These are phyloP conservation scores for Rhizopus sp. DNA, from an alignment of 371 early-diverging fungal species.

Conservation along the genomic window DNA sequence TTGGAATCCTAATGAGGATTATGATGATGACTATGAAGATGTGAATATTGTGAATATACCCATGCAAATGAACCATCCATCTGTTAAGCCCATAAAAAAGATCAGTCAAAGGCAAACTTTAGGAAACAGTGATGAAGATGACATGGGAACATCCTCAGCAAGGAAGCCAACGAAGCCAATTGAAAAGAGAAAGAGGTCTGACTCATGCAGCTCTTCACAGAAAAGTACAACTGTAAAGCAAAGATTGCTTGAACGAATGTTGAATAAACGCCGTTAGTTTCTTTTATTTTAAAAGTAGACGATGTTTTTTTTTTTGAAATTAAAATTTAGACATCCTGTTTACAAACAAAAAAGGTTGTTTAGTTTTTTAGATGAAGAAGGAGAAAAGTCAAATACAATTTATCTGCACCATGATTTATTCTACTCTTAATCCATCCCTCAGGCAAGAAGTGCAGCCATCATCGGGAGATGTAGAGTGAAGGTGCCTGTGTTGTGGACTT, in stretches of 20 bases:
- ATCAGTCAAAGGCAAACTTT: neutral
- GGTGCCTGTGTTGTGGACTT: no score
- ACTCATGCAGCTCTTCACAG: neutral
- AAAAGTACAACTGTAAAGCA: slow-evolving; percentile 26
- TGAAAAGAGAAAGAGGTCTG: neutral
- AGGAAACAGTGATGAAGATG: slow-evolving; percentile 12
- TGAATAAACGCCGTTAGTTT: neutral
- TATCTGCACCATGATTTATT: no score
- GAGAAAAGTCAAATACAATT: no score
- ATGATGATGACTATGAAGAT: slow-evolving; percentile 5
- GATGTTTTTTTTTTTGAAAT: no score
- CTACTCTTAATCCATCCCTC: no score
- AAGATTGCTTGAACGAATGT: slow-evolving; percentile 27
- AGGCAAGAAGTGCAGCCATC: no score
- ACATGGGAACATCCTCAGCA: slow-evolving; percentile 7
- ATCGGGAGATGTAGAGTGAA: no score
- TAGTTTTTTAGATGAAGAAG: no score
- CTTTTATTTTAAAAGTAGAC: no score
- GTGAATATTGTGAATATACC: slow-evolving; percentile 2
- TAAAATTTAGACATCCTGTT: no score
- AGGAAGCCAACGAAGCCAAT: neutral
- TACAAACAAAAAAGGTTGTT: no score
- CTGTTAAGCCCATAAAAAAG: slow-evolving; percentile 1
- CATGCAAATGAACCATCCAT: neutral
- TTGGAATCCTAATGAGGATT: slow-evolving; percentile 10